Conservation (phyloP, 1,284 basidiomycete species). For the Sporisorium iseilematis-ciliati region DNA sequence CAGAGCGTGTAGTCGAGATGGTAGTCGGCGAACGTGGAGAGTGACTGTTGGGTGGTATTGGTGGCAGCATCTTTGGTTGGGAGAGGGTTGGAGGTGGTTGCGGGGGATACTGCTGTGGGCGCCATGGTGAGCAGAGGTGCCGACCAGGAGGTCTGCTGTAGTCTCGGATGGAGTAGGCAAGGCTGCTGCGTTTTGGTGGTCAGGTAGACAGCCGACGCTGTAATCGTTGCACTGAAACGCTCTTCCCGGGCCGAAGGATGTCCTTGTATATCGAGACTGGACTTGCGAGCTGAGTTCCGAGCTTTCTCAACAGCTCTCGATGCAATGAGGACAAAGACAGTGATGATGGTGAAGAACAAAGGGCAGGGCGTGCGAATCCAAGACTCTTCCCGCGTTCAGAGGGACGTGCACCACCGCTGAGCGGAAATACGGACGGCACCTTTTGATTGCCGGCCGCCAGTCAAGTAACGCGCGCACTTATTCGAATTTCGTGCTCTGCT, state of each 20-base stretch:
- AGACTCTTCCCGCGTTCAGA: background rate
- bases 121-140: slow-evolving; percentile 11
- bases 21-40: slow-evolving; percentile 33
- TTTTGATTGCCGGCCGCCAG: slow-evolving; percentile 17
- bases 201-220: too few species aligned
- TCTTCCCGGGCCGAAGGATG: too few species aligned
- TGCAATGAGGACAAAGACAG: too few species aligned
- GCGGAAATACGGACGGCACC: slow-evolving; percentile 4
- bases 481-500: slow-evolving; percentile 30
- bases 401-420: background rate
- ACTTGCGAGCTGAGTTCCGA: too few species aligned
- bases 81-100: background rate
- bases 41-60: slow-evolving; percentile 33
- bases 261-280: too few species aligned
- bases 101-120: slow-evolving; percentile 15
- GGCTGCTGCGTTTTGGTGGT: background rate
- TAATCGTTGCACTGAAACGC: too few species aligned
- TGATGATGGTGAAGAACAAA: background rate
- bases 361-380: background rate
- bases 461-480: slow-evolving; percentile 19
- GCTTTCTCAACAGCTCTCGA: too few species aligned
- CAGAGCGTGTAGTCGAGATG: slow-evolving; percentile 47
- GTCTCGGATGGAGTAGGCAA: background rate
- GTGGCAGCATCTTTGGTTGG: slow-evolving; percentile 10
- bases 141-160: background rate